Conservation (phyloP, 192 early-diverging fungal genomes). For the Backusella parvicylindrica region DNA sequence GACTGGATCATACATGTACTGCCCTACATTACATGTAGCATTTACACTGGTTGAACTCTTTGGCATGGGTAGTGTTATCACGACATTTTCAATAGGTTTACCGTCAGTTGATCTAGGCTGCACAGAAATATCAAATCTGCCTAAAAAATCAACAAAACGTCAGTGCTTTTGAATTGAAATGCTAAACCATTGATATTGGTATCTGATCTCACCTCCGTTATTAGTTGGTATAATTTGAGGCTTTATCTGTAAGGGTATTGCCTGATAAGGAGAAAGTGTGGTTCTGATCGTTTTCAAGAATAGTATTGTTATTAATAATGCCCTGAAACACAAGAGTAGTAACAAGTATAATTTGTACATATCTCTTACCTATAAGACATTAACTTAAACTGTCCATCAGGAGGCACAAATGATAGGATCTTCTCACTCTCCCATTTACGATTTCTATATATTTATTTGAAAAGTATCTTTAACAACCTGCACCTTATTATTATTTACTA, state of each 20-base stretch:
- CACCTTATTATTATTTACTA: background rate
- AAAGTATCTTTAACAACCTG: background rate
- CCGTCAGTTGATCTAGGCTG: conserved; percentile 58
- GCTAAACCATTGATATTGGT: background rate
- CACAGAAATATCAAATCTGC: conserved; percentile 69
- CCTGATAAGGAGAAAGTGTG: conserved; percentile 51
- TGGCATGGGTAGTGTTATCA: conserved; percentile 55
- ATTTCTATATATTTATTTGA: conserved; percentile 24
- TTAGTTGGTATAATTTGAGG: conserved; percentile 56
- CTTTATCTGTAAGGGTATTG: conserved; percentile 59
- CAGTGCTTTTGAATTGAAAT: background rate
- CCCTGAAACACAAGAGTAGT: background rate
- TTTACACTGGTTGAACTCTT: conserved; percentile 55
- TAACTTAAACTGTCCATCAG: conserved; percentile 88
- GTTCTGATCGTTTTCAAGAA: conserved; percentile 37
- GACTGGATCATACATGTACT: conserved; percentile 69
- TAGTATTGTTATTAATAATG: background rate
- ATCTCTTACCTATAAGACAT: conserved; percentile 66
- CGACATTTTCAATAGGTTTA: conserved; percentile 64
- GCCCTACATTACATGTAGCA: conserved; percentile 61
- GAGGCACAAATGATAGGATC: conserved; percentile 87
- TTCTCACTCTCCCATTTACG: conserved; percentile 78
- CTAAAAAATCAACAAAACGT: conserved; percentile 19
- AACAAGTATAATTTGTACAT: background rate
- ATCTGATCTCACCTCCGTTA: conserved; percentile 43